Evolutionary conservation across 208 protist genomes (phyloP).

Genomic region (Trypanosomatidae sp.): DNA sequence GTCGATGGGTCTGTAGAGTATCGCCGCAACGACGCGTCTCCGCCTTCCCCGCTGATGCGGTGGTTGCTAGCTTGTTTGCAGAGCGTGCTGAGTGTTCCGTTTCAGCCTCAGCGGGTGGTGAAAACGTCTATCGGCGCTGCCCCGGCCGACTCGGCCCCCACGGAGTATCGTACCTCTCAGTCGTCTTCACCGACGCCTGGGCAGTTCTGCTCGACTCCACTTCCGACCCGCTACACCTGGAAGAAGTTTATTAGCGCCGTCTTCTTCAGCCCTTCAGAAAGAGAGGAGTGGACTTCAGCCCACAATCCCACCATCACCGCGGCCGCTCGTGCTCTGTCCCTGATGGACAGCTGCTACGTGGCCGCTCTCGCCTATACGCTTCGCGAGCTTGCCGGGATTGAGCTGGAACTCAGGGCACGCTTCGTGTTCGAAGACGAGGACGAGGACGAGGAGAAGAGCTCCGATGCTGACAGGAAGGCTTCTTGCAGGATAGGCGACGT

Average conservation of each 20-base stretch:
- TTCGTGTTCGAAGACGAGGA: constrained; percentile 23
- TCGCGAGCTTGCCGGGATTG: constrained; percentile 13
- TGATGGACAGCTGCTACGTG: constrained; percentile 17
- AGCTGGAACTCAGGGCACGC: constrained; percentile 10
- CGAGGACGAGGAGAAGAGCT: constrained; percentile 14
- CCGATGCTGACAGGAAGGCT: neutral
- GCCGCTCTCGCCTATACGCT: constrained; percentile 24
- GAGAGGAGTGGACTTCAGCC: constrained; percentile 3
- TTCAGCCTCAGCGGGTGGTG: neutral
- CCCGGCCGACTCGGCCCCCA: neutral
- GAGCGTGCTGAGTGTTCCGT: constrained; percentile 1
- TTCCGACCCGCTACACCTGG: constrained; percentile 13
- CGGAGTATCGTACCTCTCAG: neutral
- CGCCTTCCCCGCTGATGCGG: constrained; percentile 18
- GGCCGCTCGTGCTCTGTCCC: constrained; percentile 13
- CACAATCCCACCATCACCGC: constrained; percentile 10
- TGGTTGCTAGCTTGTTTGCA: constrained; percentile 26
- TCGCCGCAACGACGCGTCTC: neutral
- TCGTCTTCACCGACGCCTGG: neutral
- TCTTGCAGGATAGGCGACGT: neutral
- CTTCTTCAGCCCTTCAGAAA: constrained; percentile 21
- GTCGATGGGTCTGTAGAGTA: neutral
- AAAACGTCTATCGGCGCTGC: neutral
- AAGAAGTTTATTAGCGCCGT: constrained; percentile 28
- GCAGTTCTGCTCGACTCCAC: neutral